phyloP scores from a whole-genome alignment of 768 basidiomycete species.

The Leucocoprinus sp. region DNA sequence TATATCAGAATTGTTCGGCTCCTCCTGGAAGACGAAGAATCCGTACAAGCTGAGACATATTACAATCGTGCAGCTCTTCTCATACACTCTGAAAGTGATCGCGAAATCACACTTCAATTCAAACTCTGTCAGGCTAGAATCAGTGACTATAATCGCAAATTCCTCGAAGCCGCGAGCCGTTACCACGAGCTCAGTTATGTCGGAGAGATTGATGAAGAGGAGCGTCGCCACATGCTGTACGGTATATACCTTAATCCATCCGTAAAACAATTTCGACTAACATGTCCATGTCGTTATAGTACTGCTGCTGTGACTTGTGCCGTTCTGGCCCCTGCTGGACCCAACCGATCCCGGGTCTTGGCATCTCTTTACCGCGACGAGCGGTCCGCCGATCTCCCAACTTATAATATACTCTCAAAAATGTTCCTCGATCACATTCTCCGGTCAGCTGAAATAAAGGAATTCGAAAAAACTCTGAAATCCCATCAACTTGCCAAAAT shows the following conservation, averaged over 20 bases:
- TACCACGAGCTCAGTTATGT: conserved; percentile 95
- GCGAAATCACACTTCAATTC: conserved; percentile 73
- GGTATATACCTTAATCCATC: conserved; percentile 17
- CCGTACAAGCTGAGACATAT: conserved; percentile 95
- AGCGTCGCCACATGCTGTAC: conserved; percentile 85
- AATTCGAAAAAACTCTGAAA: conserved; percentile 81
- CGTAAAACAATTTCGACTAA: not conserved
- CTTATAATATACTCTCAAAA: conserved; percentile 87
- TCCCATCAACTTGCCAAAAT: conserved; percentile 94
- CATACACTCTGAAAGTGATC: conserved; percentile 71
- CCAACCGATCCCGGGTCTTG: conserved; percentile 87
- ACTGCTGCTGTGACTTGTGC: conserved; percentile 92
- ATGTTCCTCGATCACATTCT: conserved; percentile 99
- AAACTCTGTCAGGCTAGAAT: conserved; percentile 94
- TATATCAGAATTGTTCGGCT: conserved; percentile 94
- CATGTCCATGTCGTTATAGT: conserved; percentile 29
- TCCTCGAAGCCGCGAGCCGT: conserved; percentile 86
- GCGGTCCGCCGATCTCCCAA: conserved; percentile 68
- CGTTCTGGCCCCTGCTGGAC: conserved; percentile 94
- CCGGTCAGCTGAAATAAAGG: conserved; percentile 79
- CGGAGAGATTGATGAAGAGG: conserved; percentile 87
- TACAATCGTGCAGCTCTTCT: conserved; percentile 93
- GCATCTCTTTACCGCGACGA: conserved; percentile 94
- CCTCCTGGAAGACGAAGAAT: conserved; percentile 93
- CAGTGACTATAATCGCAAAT: conserved; percentile 85